These are phyloP conservation scores for Golubevia sp. DNA, from an alignment of 1,284 basidiomycete genomes.

Conservation along the genomic window DNA sequence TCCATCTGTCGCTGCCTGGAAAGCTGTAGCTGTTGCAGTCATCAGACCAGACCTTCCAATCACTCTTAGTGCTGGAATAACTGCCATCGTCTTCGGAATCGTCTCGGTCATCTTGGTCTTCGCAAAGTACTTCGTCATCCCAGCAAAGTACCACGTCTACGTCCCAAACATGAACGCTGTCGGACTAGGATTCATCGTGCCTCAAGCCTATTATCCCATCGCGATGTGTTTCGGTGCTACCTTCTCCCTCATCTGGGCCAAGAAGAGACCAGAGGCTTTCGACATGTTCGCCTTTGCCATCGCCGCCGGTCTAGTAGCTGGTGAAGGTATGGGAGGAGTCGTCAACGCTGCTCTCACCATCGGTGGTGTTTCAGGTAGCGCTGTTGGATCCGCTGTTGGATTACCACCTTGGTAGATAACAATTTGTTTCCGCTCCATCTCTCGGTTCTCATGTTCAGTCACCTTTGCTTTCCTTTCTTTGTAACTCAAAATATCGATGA, in stretches of 20 bases:
- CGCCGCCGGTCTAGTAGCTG: constrained; percentile 70
- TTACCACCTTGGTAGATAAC: constrained; percentile 40
- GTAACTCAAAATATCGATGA: no score
- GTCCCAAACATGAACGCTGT: constrained; percentile 74
- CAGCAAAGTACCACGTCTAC: constrained; percentile 67
- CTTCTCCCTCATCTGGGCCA: constrained; percentile 65
- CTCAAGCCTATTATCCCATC: constrained; percentile 45
- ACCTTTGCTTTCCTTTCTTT: no score
- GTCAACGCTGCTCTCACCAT: constrained; percentile 66
- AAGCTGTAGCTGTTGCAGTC: constrained; percentile 70
- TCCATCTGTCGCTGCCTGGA: constrained; percentile 71
- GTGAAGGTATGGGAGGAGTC: constrained; percentile 74
- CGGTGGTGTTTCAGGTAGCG: constrained; percentile 22
- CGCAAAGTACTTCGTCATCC: constrained; percentile 67
- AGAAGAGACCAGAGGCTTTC: constrained; percentile 62
- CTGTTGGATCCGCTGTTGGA: constrained; percentile 25
- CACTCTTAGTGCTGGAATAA: constrained; percentile 65
- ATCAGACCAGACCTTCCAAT: constrained; percentile 38
- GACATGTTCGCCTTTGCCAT: constrained; percentile 70
- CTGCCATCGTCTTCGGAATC: constrained; percentile 69
- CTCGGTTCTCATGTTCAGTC: no score
- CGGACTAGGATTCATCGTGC: constrained; percentile 68
- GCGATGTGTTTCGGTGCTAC: constrained; percentile 56
- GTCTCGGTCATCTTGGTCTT: constrained; percentile 66
- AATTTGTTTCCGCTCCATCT: no score